Evolutionary conservation across 768 basidiomycete genomes (phyloP).

Genomic region (Mycena venus): DNA sequence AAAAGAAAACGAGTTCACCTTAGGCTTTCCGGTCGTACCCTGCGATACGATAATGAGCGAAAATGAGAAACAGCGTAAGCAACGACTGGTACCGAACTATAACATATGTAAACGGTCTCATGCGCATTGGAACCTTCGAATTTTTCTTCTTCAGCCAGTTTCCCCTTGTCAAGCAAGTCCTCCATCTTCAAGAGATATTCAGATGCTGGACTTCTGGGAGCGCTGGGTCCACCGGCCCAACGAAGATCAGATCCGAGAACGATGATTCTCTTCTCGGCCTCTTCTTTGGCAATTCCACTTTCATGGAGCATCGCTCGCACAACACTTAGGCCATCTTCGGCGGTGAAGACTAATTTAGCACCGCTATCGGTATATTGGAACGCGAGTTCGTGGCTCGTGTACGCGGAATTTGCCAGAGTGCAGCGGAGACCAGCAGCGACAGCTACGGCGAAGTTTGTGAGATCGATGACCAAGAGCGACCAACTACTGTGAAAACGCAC

Average conservation of each 20-base stretch:
- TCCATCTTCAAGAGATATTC: constrained; percentile 55
- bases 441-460: constrained; percentile 31
- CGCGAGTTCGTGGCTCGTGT: constrained; percentile 75
- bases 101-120: constrained; percentile 77
- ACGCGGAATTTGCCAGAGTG: constrained; percentile 82
- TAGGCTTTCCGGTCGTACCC: constrained; percentile 86
- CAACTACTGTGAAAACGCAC: constrained; percentile 46
- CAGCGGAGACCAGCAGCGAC: constrained; percentile 77
- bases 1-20: constrained; percentile 50
- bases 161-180: constrained; percentile 65
- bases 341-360: constrained; percentile 73
- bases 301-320: constrained; percentile 69
- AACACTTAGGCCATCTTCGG: constrained; percentile 70
- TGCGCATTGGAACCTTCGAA: constrained; percentile 65
- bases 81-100: constrained; percentile 54
- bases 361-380: constrained; percentile 80
- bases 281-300: constrained; percentile 58
- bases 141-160: constrained; percentile 64
- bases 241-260: constrained; percentile 63
- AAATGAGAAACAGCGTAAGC: neutral
- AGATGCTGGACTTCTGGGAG: constrained; percentile 39
- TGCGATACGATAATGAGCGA: constrained; percentile 37
- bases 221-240: constrained; percentile 59
- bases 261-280: constrained; percentile 68
- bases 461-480: neutral